A percentile compares a stretch with the other conserved stretches of the same genome.
These are phyloP conservation scores for Hypomontagnella submonticulosa DNA, from an alignment of 495 filamentous ascomycete genomes.

Conservation along the genomic window DNA sequence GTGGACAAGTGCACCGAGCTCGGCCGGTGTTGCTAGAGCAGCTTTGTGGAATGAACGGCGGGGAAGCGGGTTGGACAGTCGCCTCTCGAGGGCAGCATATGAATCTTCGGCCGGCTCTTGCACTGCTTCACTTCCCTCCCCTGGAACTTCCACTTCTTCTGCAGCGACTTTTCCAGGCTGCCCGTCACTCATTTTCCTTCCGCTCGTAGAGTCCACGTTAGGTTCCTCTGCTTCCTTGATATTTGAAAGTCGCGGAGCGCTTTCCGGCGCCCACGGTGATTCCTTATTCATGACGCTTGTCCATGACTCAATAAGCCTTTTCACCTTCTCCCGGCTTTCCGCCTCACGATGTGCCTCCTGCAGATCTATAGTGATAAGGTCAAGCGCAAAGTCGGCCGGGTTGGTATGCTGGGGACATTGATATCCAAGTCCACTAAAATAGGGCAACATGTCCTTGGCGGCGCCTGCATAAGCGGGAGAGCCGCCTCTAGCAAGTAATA, in stretches of 20 bases:
- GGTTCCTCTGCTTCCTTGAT: slow-evolving; percentile 40
- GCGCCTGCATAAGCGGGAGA: slow-evolving; percentile 72
- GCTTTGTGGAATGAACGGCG: slow-evolving; percentile 42
- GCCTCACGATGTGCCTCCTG: slow-evolving; percentile 69
- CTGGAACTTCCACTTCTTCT: not conserved
- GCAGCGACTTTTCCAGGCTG: not conserved
- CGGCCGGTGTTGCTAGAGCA: slow-evolving; percentile 71
- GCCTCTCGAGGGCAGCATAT: slow-evolving; percentile 18
- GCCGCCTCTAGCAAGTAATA: slow-evolving; percentile 76
- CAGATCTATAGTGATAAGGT: slow-evolving; percentile 78
- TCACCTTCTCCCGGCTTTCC: slow-evolving; percentile 67
- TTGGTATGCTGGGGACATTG: slow-evolving; percentile 74
- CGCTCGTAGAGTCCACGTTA: slow-evolving; percentile 9
- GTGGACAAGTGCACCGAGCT: slow-evolving; percentile 72
- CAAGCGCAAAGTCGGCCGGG: slow-evolving; percentile 79
- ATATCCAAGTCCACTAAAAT: slow-evolving; percentile 69
- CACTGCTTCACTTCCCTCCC: slow-evolving; percentile 16
- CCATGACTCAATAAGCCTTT: slow-evolving; percentile 66
- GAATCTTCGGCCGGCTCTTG: slow-evolving; percentile 6
- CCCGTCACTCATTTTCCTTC: not conserved
- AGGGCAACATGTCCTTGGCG: slow-evolving; percentile 71
- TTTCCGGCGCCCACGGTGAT: not conserved
- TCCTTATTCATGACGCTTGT: slow-evolving; percentile 14
- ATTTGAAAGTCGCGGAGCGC: slow-evolving; percentile 21
- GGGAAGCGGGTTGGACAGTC: slow-evolving; percentile 31